phyloP scores from a whole-genome alignment of 2,329 filamentous ascomycete genomes.

The Aurifilum marmelostoma region DNA sequence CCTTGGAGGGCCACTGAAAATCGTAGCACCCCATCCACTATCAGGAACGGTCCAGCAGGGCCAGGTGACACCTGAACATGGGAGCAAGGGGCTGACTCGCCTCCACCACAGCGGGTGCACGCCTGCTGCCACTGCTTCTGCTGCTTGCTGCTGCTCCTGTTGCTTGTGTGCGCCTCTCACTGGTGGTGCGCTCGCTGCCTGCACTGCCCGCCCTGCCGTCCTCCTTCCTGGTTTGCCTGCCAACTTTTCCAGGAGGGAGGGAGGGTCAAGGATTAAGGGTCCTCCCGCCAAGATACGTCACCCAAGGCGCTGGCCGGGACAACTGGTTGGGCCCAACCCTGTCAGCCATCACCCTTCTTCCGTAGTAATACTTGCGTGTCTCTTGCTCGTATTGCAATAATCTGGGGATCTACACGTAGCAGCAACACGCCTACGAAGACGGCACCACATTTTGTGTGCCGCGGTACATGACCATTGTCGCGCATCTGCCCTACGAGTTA shows the following conservation, averaged over 20 bases:
- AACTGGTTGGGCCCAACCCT: background rate
- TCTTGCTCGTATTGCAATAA: background rate
- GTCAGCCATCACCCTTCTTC: background rate
- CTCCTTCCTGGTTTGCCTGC: background rate
- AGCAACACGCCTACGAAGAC: background rate
- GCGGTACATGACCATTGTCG: background rate
- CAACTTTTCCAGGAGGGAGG: background rate
- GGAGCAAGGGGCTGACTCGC: background rate
- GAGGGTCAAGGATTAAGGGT: background rate
- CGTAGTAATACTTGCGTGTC: too few relatives aligned
- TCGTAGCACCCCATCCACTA: background rate
- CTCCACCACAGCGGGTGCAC: background rate
- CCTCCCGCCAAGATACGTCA: constrained; percentile 10
- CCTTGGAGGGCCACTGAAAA: background rate
- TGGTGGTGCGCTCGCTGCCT: background rate
- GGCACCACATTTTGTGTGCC: too few relatives aligned
- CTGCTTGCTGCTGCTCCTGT: background rate
- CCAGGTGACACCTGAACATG: constrained; percentile 2
- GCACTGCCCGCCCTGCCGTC: background rate
- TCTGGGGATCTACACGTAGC: background rate
- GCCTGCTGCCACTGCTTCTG: background rate
- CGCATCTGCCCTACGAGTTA: background rate
- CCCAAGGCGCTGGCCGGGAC: background rate
- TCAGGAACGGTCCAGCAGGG: constrained; percentile 3
- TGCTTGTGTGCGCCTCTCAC: background rate